Base-by-base conservation (phyloP, 140 eudicot species). In the Anethum foeniculum region DNA sequence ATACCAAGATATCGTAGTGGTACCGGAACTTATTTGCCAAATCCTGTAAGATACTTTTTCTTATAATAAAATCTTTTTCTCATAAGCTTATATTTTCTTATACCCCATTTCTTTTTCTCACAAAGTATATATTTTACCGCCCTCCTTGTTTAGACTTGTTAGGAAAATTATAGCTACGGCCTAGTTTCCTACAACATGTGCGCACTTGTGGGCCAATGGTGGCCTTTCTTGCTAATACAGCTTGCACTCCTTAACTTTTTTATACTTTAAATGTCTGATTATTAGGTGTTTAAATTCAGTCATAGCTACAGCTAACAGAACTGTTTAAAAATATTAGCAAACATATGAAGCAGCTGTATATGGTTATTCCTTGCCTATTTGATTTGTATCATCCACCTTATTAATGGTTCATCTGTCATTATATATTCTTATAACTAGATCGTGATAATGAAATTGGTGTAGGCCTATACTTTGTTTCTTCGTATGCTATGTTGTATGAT, bases 1-100 rank as follows among this genome's bases (percentile, higher is more conserved):
- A 41, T 89, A 83, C 97, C 97, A 25, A 91, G 96, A 89, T 87
- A 90, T 75, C 98, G 98, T 23, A 89, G 93, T 77, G 99, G 99
- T 76, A 95, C 99, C 0, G 99, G 99, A 62, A 95, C 99, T 1
- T 95, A 95, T 80, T 86, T 95, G 75, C 99, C 99, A 14, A 93
- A 89, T 82, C 99, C 92, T 75, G 99, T 95, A 91, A 91, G 93
- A 47, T 23, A 77, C 30, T 46, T 28, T 65, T 56, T 51, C 77
- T 48, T 44, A 27, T 65, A 8, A 46, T 6, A 38, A 64, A 34
- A 5, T 51, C 21, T 79, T 60, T 69, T 48, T 76, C 38, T 12
- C 4, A 23, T 16, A 69, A n/a, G n/a, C 68, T 25, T 44, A 32
- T 36, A 30, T 71, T 13, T 47, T 47, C 52, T 47, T 47, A 47